Evolutionary conservation across 192 early-diverging fungal genomes (phyloP), one percentile per base, ranked within the genome.

Genomic region (Mortierella antarctica): DNA sequence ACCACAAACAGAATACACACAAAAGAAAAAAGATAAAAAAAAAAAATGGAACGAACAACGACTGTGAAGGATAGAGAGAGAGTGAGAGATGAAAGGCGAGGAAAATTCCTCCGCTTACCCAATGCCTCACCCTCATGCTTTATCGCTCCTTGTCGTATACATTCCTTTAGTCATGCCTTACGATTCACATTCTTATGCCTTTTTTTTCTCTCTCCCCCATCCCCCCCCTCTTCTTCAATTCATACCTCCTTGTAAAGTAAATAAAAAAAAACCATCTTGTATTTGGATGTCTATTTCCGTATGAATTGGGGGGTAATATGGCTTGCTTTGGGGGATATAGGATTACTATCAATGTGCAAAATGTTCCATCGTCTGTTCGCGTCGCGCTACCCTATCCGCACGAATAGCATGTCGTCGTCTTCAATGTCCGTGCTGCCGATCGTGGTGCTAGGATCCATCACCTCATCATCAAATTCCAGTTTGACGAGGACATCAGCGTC

Each of bases 381-480:
- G 31, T 31, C 10, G n/a, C 23, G 9, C 65, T 40, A 70, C 47
- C 57, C 67, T 49, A 88, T 23, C 13, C 65, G 70, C 7, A 81
- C 88, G 7, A 82, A 67, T 7, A 90, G 67, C 89, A 90, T 90
- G 58, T 90, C 89, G 61, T 87, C 89, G 57, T 88, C 87, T 46
- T 90, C 87, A 21, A 90, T 76, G 13, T 90, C 89, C 1, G 88
- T 88, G 18, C 87, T 82, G 40, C 82, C 86, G 17, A 90, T 71
- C 0, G 78, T 75, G 40, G 23, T 58, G 39, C 21, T 60, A 1
- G 85, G 86, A 59, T 89, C 81, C 3, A 90, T 79, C 10, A 40
- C 63, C 57, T 89, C 89, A 53, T 88, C 86, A 50, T 90, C 89
- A 80, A 89, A 90, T 73, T 86, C 84, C 11, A 90, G 83, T 17